A percentile compares a stretch with the other conserved stretches of the same genome.
Conservation (phyloP, 345 rosid genomes). For the Rhizophora mangle region DNA sequence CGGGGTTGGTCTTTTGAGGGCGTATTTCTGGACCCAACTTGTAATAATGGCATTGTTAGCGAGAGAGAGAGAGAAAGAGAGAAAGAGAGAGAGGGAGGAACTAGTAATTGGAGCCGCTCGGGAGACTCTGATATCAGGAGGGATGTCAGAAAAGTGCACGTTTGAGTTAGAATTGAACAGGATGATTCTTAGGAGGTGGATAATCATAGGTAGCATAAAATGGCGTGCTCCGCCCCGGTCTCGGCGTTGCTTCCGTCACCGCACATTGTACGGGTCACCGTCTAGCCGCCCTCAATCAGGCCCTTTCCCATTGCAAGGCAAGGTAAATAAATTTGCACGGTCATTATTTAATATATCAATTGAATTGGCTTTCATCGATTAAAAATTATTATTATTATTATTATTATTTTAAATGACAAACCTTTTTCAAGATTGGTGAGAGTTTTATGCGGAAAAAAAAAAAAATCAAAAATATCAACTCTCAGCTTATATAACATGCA, state of each 20-base stretch:
- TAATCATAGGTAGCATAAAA: not conserved
- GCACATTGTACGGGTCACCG: not conserved
- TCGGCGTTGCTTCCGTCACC: constrained; percentile 40
- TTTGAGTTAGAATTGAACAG: not conserved
- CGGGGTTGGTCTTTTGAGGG: constrained; percentile 13
- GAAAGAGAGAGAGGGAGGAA: too few species aligned
- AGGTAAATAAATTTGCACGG: too few species aligned
- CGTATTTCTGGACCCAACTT: constrained; percentile 22
- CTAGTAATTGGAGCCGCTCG: not conserved
- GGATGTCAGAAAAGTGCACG: not conserved
- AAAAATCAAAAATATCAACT: too few species aligned
- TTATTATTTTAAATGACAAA: too few species aligned
- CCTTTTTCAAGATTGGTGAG: too few species aligned
- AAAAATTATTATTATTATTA: too few species aligned
- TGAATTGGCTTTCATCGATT: too few species aligned
- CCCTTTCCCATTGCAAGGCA: too few species aligned
- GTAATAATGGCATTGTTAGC: constrained; percentile 33
- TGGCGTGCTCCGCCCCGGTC: constrained; percentile 13
- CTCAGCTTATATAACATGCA: too few species aligned
- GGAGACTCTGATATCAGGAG: not conserved
- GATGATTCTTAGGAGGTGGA: not conserved
- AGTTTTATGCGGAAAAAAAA: too few species aligned
- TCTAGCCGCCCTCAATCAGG: not conserved
- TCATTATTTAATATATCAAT: too few species aligned
- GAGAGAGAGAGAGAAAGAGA: not conserved